Conservation (phyloP, 78 protist species). For the Neovahlkampfia damariscottae region DNA sequence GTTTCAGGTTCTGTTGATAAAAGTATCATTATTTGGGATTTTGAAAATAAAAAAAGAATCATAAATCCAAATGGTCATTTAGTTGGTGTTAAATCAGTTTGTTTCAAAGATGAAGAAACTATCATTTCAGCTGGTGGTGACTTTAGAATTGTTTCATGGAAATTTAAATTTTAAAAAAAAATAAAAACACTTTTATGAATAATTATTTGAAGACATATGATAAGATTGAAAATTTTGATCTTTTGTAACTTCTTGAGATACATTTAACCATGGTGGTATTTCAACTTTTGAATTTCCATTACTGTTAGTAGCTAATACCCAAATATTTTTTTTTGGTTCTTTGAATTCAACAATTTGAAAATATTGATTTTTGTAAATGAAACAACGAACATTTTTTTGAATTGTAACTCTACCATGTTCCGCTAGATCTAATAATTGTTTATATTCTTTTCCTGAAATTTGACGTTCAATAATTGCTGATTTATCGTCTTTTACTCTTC, state of each 20-base stretch:
- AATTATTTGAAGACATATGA: too few species aligned
- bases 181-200: too few species aligned
- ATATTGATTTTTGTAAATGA: background rate
- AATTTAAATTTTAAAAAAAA: constrained; percentile 1
- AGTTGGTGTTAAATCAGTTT: background rate
- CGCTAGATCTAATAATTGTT: background rate
- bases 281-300: too few species aligned
- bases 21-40: background rate
- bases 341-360: too few species aligned
- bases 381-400: background rate
- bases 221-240: too few species aligned
- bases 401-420: background rate
- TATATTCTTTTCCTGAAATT: background rate
- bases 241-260: too few species aligned
- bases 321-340: too few species aligned
- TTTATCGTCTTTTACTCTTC: background rate
- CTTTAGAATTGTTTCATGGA: background rate
- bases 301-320: too few species aligned
- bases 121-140: background rate
- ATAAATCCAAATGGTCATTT: background rate
- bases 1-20: background rate
- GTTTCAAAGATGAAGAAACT: background rate
- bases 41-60: background rate
- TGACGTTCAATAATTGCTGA: background rate
- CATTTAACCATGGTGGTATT: too few species aligned